Evolutionary conservation across 1,139 yeast species (phyloP), one percentile per base, ranked within the genome.

Genomic region (Williopsis jadinii): DNA sequence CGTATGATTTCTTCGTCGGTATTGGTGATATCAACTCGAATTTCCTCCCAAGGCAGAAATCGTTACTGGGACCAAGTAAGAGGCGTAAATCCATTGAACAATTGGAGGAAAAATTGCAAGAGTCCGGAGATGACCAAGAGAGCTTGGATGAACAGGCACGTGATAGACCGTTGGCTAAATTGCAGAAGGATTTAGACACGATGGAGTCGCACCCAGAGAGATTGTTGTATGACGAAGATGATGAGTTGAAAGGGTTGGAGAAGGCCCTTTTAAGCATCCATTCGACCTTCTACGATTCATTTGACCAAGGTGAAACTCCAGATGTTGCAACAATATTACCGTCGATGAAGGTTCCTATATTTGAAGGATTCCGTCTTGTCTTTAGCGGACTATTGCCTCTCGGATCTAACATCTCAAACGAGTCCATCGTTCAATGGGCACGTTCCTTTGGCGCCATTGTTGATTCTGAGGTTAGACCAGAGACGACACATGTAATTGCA

Each of bases 21-120:
- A 87, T 92, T 46, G 99, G 99, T 30, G 99, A 94, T 67, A 94
- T 94, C 55, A 94, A 94, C 59, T 86, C 96, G 19, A 83, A 90
- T 52, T 88, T 87, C 58, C 67, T 92, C 45, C 97, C 98, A 0
- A 81, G 84, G 53, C 87, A 84, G 52, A 77, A 72, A 45, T 84
- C 88, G 2, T 62, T 83, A 47, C 61, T 81, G n/a, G 90, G 88
- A 1, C 83, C 90, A 9, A 74, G 80, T 0, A 72, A 77, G 51
- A 64, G 83, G 43, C 44, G 61, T 29, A 76, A 73, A 45, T 66
- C 81, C 2, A 70, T 79, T 38, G 81, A 76, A 32, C 50, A 57
- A 43, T 44, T 58, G 38, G 59, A 61, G 41, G 62, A 64, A 46
- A 47, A 62, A 39, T 27, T 59, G 41, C 66, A 63, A 29, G 52